Conservation (phyloP, 805 yeast genomes). For the Sugiyamaella lignohabitans region DNA sequence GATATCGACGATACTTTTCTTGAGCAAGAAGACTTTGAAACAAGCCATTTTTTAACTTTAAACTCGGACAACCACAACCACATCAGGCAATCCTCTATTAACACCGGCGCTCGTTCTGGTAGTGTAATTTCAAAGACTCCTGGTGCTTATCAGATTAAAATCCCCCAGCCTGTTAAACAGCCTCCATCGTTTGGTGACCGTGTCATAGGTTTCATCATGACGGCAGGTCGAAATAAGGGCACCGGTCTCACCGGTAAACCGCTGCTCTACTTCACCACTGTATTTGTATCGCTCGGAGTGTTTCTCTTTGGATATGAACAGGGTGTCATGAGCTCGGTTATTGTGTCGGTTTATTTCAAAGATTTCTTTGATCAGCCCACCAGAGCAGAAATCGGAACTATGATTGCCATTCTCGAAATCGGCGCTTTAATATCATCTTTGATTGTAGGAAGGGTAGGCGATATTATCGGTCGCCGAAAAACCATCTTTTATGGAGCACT, state of each 20-base stretch:
- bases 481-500: slow-evolving; percentile 79
- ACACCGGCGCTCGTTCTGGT: no score
- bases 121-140: neutral
- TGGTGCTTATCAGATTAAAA: slow-evolving; percentile 7
- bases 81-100: no score
- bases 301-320: slow-evolving; percentile 72
- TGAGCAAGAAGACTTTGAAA: no score
- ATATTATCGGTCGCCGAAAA: slow-evolving; percentile 67
- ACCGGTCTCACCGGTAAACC: slow-evolving; percentile 30
- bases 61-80: neutral
- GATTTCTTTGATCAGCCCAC: slow-evolving; percentile 67
- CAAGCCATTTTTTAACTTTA: no score
- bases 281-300: slow-evolving; percentile 43
- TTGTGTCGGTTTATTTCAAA: slow-evolving; percentile 64
- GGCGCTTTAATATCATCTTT: slow-evolving; percentile 81
- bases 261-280: slow-evolving; percentile 36
- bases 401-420: slow-evolving; percentile 81
- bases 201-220: slow-evolving; percentile 21
- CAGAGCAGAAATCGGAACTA: slow-evolving; percentile 70
- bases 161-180: slow-evolving; percentile 19
- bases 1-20: no score
- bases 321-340: slow-evolving; percentile 69
- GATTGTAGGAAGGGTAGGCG: slow-evolving; percentile 72
- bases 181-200: slow-evolving; percentile 20
- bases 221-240: slow-evolving; percentile 17